Conservation (phyloP, 495 filamentous ascomycete genomes). For the Penicillium psychrofluorescens region DNA sequence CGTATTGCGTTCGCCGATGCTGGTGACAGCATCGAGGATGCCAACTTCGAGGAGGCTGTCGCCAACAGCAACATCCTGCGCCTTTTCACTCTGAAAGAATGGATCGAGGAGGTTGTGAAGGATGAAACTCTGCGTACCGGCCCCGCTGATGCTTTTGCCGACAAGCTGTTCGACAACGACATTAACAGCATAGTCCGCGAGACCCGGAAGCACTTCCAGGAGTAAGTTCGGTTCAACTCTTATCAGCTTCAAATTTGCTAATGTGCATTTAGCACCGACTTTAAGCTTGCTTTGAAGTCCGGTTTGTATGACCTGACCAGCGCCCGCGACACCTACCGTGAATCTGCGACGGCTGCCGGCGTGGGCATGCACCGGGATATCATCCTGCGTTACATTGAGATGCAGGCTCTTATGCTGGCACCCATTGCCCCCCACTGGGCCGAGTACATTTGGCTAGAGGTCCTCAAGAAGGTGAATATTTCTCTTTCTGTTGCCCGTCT, state of each 20-base stretch:
- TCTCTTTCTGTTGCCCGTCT: neutral
- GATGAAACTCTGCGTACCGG: constrained; percentile 69
- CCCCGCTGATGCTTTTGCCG: constrained; percentile 69
- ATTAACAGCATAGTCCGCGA: constrained; percentile 77
- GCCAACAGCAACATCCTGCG: constrained; percentile 86
- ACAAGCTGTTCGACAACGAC: constrained; percentile 88
- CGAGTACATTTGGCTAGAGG: constrained; percentile 87
- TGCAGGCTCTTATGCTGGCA: constrained; percentile 75
- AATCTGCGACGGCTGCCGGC: constrained; percentile 62
- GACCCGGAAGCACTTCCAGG: constrained; percentile 66
- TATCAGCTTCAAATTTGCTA: constrained; percentile 13
- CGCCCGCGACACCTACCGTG: constrained; percentile 86
- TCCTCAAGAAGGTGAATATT: constrained; percentile 60
- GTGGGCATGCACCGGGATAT: constrained; percentile 78
- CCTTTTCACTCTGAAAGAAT: constrained; percentile 79
- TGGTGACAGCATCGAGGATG: constrained; percentile 89
- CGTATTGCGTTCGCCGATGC: constrained; percentile 90
- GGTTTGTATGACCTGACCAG: constrained; percentile 82
- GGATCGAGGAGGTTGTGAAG: constrained; percentile 78
- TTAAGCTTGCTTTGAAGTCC: constrained; percentile 87
- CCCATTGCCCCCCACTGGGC: constrained; percentile 89
- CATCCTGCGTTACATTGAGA: constrained; percentile 68
- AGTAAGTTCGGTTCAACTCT: constrained; percentile 29
- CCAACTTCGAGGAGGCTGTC: constrained; percentile 94
- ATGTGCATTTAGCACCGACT: constrained; percentile 52